These are phyloP conservation scores for Rhodotorula diobovata DNA, from an alignment of 768 basidiomycete species.

Conservation along the genomic window DNA sequence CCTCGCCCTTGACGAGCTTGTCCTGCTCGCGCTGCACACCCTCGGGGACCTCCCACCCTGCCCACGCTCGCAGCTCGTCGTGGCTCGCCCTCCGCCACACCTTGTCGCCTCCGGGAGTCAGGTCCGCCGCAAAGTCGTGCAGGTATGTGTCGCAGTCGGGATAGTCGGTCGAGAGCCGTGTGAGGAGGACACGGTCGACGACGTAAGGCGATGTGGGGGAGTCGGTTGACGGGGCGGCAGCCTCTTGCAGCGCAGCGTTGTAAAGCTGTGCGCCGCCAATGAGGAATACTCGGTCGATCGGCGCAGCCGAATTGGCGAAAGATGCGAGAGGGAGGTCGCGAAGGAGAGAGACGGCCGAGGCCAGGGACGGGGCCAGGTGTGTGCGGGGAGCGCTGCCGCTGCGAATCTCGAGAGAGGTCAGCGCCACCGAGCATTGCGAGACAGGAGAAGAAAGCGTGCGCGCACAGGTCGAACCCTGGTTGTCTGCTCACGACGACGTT, in stretches of 20 bases:
- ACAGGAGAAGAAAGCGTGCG: not conserved
- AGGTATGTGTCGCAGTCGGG: conserved; percentile 85
- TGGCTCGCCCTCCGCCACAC: conserved; percentile 53
- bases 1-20: conserved; percentile 62
- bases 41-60: conserved; percentile 68
- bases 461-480: conserved; percentile 61
- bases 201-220: conserved; percentile 45
- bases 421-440: not conserved
- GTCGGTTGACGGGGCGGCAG: conserved; percentile 15
- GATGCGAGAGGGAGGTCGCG: not conserved
- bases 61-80: conserved; percentile 67
- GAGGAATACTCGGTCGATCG: conserved; percentile 62
- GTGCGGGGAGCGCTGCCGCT: conserved; percentile 16
- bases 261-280: conserved; percentile 92
- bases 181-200: conserved; percentile 80
- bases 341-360: conserved; percentile 30
- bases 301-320: not conserved
- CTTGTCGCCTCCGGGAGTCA: conserved; percentile 52
- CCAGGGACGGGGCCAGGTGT: conserved; percentile 30
- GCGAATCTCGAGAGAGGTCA: not conserved
- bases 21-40: conserved; percentile 65
- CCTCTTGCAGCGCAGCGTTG: conserved; percentile 56
- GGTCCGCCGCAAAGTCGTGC: conserved; percentile 57
- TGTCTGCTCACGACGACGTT: conserved; percentile 75
- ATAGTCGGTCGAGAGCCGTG: conserved; percentile 67